phyloP scores from a whole-genome alignment of 768 basidiomycete genomes.

The Cytidiella melzeri region DNA sequence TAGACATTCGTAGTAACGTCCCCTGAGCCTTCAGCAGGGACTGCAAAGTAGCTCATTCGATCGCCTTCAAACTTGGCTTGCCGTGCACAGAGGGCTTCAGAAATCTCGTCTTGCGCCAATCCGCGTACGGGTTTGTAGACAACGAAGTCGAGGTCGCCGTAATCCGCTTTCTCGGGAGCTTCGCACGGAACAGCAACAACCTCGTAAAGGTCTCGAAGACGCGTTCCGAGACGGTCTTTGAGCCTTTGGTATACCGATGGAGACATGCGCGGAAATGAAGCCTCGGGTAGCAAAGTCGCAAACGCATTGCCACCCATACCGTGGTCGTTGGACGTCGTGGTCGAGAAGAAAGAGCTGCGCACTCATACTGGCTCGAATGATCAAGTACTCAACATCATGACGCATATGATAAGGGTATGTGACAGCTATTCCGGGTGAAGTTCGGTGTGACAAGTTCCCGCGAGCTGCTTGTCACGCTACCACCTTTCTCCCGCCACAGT shows the following conservation, averaged over 20 bases:
- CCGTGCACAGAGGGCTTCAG: slow-evolving; percentile 40
- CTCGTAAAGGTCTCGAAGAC: slow-evolving; percentile 40
- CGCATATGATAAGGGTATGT: not conserved
- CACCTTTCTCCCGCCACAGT: not conserved
- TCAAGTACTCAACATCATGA: no score
- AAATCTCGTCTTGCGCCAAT: slow-evolving; percentile 17
- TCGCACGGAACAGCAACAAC: slow-evolving; percentile 52
- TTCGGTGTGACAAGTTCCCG: not conserved
- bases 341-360: not conserved
- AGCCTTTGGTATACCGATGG: slow-evolving; percentile 44
- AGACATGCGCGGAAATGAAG: slow-evolving; percentile 57
- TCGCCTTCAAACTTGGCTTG: slow-evolving; percentile 42
- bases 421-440: not conserved
- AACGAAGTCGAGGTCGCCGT: slow-evolving; percentile 68
- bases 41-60: slow-evolving; percentile 59
- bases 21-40: slow-evolving; percentile 37
- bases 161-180: slow-evolving; percentile 56
- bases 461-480: not conserved
- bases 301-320: slow-evolving; percentile 73
- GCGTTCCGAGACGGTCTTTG: slow-evolving; percentile 39
- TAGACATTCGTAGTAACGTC: slow-evolving; percentile 25
- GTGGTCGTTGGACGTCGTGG: not conserved
- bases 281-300: slow-evolving; percentile 33
- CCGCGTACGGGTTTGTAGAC: slow-evolving; percentile 40
- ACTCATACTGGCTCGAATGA: no score